Percentiles rank a stretch among this genome's conserved stretches.
phyloP scores from a whole-genome alignment of 2,329 filamentous ascomycete genomes.

The Epichloe coenophiala region DNA sequence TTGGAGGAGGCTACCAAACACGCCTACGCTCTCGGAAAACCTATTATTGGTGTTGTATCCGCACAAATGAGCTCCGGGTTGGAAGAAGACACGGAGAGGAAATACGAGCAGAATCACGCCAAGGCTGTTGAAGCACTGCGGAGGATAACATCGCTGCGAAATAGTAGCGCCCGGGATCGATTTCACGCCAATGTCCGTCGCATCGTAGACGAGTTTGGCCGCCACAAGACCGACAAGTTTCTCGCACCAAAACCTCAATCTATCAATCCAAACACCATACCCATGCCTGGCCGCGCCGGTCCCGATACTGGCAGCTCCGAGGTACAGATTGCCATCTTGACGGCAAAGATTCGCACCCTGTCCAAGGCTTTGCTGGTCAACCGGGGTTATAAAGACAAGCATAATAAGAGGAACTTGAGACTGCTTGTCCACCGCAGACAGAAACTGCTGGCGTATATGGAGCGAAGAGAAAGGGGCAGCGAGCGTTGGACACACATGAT shows the following conservation, averaged over 20 bases:
- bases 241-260: slow-evolving; percentile 50
- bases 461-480: slow-evolving; percentile 80
- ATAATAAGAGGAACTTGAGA: slow-evolving; percentile 83
- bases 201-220: slow-evolving; percentile 77
- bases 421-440: slow-evolving; percentile 79
- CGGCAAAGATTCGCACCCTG: slow-evolving; percentile 78
- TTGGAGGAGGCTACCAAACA: slow-evolving; percentile 51
- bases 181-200: slow-evolving; percentile 72
- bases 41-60: slow-evolving; percentile 26
- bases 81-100: slow-evolving; percentile 21
- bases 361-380: slow-evolving; percentile 56
- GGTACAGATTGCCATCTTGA: slow-evolving; percentile 94
- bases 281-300: slow-evolving; percentile 50
- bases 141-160: slow-evolving; percentile 65
- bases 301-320: slow-evolving; percentile 90
- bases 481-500: slow-evolving; percentile 81
- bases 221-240: slow-evolving; percentile 69
- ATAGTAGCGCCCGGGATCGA: slow-evolving; percentile 65
- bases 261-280: slow-evolving; percentile 25
- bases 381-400: slow-evolving; percentile 69
- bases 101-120: slow-evolving; percentile 43
- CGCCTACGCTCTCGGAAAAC: slow-evolving; percentile 55
- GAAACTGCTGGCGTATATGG: slow-evolving; percentile 75
- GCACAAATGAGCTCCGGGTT: slow-evolving; percentile 27
- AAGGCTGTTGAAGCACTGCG: slow-evolving; percentile 63